Evolutionary conservation across 169 alveolate genomes (phyloP), one percentile per base, ranked within the genome.

Genomic region (Plasmodium fragile): DNA sequence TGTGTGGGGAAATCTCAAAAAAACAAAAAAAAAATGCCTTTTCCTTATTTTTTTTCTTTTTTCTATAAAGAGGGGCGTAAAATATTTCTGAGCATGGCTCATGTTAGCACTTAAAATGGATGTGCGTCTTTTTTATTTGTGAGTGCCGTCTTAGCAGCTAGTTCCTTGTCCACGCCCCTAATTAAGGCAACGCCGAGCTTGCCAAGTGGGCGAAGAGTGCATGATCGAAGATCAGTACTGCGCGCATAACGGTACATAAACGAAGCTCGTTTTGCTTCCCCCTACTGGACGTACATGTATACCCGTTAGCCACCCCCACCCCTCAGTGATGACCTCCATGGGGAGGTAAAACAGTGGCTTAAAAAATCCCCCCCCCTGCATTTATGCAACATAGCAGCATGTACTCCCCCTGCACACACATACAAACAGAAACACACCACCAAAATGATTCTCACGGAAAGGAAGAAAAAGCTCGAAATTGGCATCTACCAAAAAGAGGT

Each of bases 381-480:
- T 49, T 13, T 13, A 13, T 11, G 22, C 59, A n/a, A 0, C 41
- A 39, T 25, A 1, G 6, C 18, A 53, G 53, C 22, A 4, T 81
- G 1, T 59, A 3, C 13, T 3, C 5, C 45, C 45, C 45, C 2
- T 8, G 0, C 75, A 18, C 34, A 18, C 75, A n/a, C 55, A 45
- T 4, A 1, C 11, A 45, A 2, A 10, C 11, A 45, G 6, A 0
- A 8, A 45, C 55, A 43, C n/a, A 59, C 25, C n/a, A 13, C 49
- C 0, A 55, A 13, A 81, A 80, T 91, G 94, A 80, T 32, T 25
- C 72, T 89, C 16, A n/a, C 53, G 30, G 71, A 79, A 8, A 91
- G 73, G 75, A 91, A 80, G 75, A 81, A 77, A 59, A 43, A 81
- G 5, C 39, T 80, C 4, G 92, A 91, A 91, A 79, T 81, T 10